Conservation (phyloP, 2,329 filamentous ascomycete species). For the Colletotrichum australisinense region DNA sequence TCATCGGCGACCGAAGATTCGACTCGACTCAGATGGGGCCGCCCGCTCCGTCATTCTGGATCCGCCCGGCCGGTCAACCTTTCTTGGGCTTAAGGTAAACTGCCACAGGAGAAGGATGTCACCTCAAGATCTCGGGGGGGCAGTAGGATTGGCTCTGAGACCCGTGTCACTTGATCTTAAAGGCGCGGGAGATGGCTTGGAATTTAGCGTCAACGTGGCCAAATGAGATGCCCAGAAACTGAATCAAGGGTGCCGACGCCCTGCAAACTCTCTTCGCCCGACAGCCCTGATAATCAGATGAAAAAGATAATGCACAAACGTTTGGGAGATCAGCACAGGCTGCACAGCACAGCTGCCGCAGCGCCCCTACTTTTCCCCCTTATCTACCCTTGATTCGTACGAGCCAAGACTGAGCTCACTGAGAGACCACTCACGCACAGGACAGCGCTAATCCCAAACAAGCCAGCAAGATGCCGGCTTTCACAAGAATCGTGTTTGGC, state of each 20-base stretch:
- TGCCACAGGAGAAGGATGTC: background rate
- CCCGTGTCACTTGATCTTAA: background rate
- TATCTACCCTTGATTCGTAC: conserved; percentile 17
- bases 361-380: background rate
- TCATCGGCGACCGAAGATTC: background rate
- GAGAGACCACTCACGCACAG: background rate
- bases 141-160: background rate
- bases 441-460: conserved; percentile 23
- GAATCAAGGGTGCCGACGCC: conserved; percentile 12
- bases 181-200: background rate
- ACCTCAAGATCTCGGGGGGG: too few relatives aligned
- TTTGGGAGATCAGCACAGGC: background rate
- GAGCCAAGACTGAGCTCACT: background rate
- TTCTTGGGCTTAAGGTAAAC: background rate
- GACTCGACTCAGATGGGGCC: background rate
- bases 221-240: conserved; percentile 3
- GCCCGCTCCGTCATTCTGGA: background rate
- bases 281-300: conserved; percentile 15
- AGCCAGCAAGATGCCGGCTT: conserved; percentile 8
- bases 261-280: conserved; percentile 5
- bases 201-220: conserved; percentile 16
- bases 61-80: background rate
- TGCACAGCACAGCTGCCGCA: background rate
- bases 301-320: conserved; percentile 2
- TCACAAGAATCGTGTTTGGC: background rate